phyloP scores from a whole-genome alignment of 2,329 filamentous ascomycete species.

The Xylaria sp. region DNA sequence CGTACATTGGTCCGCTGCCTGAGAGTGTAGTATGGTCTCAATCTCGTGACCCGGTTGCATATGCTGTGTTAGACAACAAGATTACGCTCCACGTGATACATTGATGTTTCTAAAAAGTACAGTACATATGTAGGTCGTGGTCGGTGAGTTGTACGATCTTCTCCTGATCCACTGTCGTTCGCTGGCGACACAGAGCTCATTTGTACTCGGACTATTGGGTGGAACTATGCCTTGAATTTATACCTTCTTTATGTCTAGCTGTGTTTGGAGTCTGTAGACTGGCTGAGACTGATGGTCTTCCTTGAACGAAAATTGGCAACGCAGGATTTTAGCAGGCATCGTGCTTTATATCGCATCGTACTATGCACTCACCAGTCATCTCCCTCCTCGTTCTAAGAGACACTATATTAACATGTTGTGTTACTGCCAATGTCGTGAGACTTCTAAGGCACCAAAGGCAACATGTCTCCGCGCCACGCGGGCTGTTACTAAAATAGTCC shows the following conservation, averaged over 20 bases:
- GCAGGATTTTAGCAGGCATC: too few relatives aligned
- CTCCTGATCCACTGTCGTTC: slow-evolving; percentile 11
- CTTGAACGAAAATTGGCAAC: too few relatives aligned
- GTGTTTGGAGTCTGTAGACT: not conserved
- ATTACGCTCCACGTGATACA: not conserved
- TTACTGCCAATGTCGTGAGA: not conserved
- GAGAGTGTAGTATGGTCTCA: not conserved
- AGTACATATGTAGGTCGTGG: not conserved
- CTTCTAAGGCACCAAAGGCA: not conserved
- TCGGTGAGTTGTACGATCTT: slow-evolving; percentile 24
- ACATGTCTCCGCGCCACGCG: slow-evolving; percentile 29
- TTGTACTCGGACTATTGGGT: not conserved
- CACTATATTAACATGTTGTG: not conserved
- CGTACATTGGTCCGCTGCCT: not conserved
- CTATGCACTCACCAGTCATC: not conserved
- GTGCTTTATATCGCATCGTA: not conserved
- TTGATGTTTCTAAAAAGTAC: not conserved
- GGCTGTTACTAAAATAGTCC: not conserved
- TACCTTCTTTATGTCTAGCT: not conserved
- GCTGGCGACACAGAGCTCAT: slow-evolving; percentile 9
- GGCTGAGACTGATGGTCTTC: too few relatives aligned
- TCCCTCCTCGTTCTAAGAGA: not conserved
- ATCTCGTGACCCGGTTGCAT: not conserved
- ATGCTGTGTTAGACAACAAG: not conserved
- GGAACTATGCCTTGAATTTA: not conserved